Evolutionary conservation across 495 filamentous ascomycete species (phyloP).

Genomic region (Apiosordaria backusii): DNA sequence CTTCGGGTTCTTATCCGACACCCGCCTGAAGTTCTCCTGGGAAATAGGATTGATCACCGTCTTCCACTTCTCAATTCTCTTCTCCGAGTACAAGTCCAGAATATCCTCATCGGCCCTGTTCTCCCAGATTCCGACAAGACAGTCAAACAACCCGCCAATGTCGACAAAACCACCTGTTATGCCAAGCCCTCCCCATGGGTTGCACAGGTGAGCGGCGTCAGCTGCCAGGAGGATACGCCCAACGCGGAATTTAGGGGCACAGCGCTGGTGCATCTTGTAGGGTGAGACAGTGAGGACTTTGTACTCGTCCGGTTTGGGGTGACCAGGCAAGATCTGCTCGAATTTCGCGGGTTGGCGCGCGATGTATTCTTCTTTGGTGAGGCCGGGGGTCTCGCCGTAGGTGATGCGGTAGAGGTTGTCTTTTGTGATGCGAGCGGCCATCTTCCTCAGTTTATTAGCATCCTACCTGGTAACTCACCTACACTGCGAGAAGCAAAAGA

Average conservation of each 20-base stretch:
- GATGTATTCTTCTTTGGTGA: constrained; percentile 45
- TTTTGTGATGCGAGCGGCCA: constrained; percentile 51
- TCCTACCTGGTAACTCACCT: not conserved
- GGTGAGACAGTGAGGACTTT: constrained; percentile 46
- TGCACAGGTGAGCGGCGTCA: constrained; percentile 56
- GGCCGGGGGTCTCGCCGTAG: constrained; percentile 48
- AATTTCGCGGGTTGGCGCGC: constrained; percentile 47
- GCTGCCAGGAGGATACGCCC: constrained; percentile 51
- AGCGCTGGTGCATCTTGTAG: constrained; percentile 55
- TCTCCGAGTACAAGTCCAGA: constrained; percentile 49
- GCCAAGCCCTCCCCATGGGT: constrained; percentile 53
- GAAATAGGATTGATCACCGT: constrained; percentile 50
- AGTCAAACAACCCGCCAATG: constrained; percentile 49
- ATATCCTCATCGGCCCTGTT: constrained; percentile 47
- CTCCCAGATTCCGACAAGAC: constrained; percentile 45
- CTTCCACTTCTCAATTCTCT: constrained; percentile 44
- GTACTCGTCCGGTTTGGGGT: constrained; percentile 52
- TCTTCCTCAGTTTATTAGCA: constrained; percentile 35
- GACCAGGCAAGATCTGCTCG: constrained; percentile 50
- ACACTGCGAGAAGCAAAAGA: not conserved
- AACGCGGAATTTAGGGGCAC: constrained; percentile 46
- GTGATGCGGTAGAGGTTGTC: constrained; percentile 57
- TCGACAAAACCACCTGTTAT: constrained; percentile 54
- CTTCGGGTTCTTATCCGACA: constrained; percentile 32
- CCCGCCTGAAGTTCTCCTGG: constrained; percentile 40